Evolutionary conservation across 306 rosid species (phyloP).

Genomic region (Myrica gale): DNA sequence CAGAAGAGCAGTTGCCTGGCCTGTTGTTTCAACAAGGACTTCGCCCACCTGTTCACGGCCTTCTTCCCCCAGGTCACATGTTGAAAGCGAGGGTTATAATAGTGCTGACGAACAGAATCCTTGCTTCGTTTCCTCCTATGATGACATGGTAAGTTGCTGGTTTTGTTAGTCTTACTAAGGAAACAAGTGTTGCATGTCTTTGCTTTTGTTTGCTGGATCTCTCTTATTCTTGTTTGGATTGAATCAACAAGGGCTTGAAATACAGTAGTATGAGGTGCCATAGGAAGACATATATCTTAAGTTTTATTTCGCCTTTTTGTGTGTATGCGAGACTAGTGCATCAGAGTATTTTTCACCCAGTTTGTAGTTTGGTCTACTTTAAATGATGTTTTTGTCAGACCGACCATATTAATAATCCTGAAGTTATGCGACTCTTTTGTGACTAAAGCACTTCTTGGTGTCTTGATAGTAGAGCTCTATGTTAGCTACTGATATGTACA

Average conservation of each 20-base stretch:
- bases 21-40: conserved; percentile 67
- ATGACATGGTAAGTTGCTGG: conserved; percentile 69
- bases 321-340: neutral
- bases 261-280: neutral
- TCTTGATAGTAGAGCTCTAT: neutral
- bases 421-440: neutral
- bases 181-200: neutral
- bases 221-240: neutral
- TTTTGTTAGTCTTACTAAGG: conserved; percentile 9
- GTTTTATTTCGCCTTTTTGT: neutral
- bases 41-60: conserved; percentile 79
- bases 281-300: neutral
- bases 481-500: neutral
- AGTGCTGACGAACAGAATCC: conserved; percentile 93
- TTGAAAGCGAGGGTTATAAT: conserved; percentile 91
- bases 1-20: conserved; percentile 64
- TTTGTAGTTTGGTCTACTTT: neutral
- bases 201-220: neutral
- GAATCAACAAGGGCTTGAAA: neutral
- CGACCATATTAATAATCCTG: neutral
- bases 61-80: conserved; percentile 85
- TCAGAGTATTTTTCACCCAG: neutral
- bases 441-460: neutral
- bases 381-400: neutral
- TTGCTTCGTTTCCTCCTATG: conserved; percentile 64